phyloP scores from a whole-genome alignment of 164 flowering plant genomes.

The Taxillus chinensis region DNA sequence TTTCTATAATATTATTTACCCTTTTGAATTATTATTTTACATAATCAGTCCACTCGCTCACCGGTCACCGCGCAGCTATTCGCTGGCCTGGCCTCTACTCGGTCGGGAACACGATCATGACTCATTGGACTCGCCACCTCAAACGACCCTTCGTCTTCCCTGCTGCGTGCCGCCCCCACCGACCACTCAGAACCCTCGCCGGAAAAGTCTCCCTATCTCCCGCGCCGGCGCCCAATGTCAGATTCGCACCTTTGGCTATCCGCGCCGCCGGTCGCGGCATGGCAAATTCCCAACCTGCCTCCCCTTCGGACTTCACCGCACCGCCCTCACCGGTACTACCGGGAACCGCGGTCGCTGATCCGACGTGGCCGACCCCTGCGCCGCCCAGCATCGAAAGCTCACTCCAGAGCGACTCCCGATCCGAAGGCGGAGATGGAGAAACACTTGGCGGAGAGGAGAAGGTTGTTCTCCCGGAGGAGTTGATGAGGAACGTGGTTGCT shows the following conservation, averaged over 20 bases:
- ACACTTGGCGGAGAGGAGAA: conserved; percentile 11
- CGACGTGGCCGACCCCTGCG: conserved; percentile 13
- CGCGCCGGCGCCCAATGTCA: not conserved
- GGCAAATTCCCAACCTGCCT: not conserved
- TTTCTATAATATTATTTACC: too few relatives aligned
- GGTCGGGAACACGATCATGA: conserved; percentile 7
- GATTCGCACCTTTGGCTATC: not conserved
- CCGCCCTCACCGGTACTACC: conserved; percentile 2
- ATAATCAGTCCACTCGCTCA: too few relatives aligned
- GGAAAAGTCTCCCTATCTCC: not conserved
- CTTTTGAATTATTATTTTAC: too few relatives aligned
- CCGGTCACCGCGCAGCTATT: too few relatives aligned
- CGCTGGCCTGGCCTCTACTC: too few relatives aligned
- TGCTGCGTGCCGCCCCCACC: conserved; percentile 1
- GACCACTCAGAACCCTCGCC: conserved; percentile 1
- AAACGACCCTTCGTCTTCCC: conserved; percentile 3
- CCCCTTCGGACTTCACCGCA: not conserved
- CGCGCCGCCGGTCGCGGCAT: not conserved
- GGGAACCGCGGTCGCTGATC: conserved; percentile 8
- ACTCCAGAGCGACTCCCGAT: not conserved
- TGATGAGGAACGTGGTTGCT: conserved; percentile 34
- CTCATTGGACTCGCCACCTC: conserved; percentile 22
- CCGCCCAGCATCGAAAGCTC: conserved; percentile 18
- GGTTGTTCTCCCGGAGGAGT: conserved; percentile 45
- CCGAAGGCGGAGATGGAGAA: conserved; percentile 12